Conservation (phyloP, 371 early-diverging fungal genomes). For the Coemansia linderi region DNA sequence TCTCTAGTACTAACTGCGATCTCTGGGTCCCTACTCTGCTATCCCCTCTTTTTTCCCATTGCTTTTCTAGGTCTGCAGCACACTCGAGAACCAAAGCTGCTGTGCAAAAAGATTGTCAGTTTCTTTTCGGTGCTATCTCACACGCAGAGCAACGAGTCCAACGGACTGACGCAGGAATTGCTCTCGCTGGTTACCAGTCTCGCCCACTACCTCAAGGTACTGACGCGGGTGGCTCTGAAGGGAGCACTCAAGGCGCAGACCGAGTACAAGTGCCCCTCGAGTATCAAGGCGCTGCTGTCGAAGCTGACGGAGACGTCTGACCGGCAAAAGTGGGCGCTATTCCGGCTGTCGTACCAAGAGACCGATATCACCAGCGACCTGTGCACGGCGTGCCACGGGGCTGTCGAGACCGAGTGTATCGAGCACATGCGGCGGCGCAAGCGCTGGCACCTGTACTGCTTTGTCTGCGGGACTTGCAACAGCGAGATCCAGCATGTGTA, state of each 20-base stretch:
- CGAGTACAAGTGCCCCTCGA: constrained; percentile 53
- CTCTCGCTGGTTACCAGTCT: constrained; percentile 88
- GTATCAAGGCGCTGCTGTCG: constrained; percentile 53
- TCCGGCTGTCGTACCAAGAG: constrained; percentile 57
- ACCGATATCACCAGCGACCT: constrained; percentile 74
- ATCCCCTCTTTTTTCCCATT: not conserved
- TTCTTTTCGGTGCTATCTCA: constrained; percentile 90
- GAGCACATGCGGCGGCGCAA: constrained; percentile 53
- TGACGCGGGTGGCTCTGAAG: constrained; percentile 86
- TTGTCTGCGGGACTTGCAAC: constrained; percentile 71
- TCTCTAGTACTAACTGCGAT: constrained; percentile 1
- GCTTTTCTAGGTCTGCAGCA: constrained; percentile 63
- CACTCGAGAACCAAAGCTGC: constrained; percentile 84
- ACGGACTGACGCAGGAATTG: constrained; percentile 87
- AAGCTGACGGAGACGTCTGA: constrained; percentile 56
- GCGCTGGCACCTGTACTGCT: constrained; percentile 82
- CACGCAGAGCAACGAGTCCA: constrained; percentile 64
- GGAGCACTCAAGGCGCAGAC: constrained; percentile 84
- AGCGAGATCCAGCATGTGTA: constrained; percentile 58
- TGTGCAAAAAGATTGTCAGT: constrained; percentile 87
- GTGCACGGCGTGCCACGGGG: constrained; percentile 73
- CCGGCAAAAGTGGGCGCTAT: constrained; percentile 52
- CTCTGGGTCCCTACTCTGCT: not conserved
- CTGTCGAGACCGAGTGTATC: constrained; percentile 88
- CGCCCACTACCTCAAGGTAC: constrained; percentile 88